Base-by-base conservation (phyloP, 345 rosid genomes). In the Laguncularia racemosa region DNA sequence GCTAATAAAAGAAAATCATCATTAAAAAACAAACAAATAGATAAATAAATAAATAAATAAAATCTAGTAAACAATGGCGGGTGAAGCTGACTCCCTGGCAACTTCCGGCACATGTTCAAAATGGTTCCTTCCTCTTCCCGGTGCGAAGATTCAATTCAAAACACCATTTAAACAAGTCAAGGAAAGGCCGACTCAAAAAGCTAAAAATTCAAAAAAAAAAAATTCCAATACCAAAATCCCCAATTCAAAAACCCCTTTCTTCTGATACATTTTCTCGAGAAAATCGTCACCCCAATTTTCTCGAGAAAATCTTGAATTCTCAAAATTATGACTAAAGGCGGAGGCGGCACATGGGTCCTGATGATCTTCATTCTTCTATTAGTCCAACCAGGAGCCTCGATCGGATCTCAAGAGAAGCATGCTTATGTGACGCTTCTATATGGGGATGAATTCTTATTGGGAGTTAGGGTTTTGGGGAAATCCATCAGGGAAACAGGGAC, bases 391-490 rank as follows among this genome's bases (percentile, higher is more conserved):
- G 67, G 56, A 16, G 67, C 58, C 50, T 64, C 84, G 57, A 49
- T 58, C 18, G 82, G 78, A 62, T 72, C 75, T 55, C 50, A 18
- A 59, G 73, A 70, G 18, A 69, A 67, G 26, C 71, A 84, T 62
- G 98, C 98, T 46, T 92, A 86, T 72, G 96, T 71, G 65, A 89
- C 96, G 33, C 79, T 92, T 14, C 62, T 92, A 65, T 92, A 92
- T 46, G 98, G 96, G 20, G 98, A 92, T 69, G 98, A 86, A 79
- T 92, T 92, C 73, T 59, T 92, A 57, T 68, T 92, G 70, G 98
- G 98, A 18, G 98, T 89, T 70, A 80, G 97, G 75, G 96, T 92
- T 51, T 55, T 92, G 69, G 97, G 97, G 12, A 92, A 92, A 71
- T 89, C 98, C 59, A 86, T 92, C 51, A 71, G 91, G 55, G 85